phyloP scores from a whole-genome alignment of 2,329 filamentous ascomycete genomes.

The Beauveria caledonica region DNA sequence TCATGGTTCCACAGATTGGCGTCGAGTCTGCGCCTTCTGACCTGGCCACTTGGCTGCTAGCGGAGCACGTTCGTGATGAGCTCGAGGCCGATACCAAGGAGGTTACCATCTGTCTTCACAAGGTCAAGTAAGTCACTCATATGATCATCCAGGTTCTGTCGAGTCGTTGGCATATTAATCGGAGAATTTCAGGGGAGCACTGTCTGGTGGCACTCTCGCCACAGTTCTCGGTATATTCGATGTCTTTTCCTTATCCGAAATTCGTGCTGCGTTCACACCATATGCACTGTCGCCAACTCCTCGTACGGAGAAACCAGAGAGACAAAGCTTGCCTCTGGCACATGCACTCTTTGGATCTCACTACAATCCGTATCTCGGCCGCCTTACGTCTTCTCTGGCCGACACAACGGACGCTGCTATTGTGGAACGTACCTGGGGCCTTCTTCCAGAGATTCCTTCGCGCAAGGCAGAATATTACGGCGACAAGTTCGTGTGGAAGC shows the following conservation, averaged over 20 bases:
- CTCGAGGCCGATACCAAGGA: constrained; percentile 43
- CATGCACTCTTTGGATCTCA: constrained; percentile 43
- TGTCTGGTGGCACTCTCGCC: constrained; percentile 60
- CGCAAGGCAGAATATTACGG: constrained; percentile 46
- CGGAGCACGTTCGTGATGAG: constrained; percentile 40
- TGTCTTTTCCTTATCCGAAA: constrained; percentile 38
- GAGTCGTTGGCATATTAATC: background rate
- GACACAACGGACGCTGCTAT: constrained; percentile 42
- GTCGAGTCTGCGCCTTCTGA: constrained; percentile 57
- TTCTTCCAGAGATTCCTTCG: constrained; percentile 39
- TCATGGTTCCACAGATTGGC: constrained; percentile 54
- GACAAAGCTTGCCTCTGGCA: constrained; percentile 28
- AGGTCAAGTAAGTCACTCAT: constrained; percentile 26
- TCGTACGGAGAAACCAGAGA: constrained; percentile 26
- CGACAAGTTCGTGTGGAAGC: constrained; percentile 49
- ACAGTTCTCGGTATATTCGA: constrained; percentile 57
- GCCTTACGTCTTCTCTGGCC: constrained; percentile 45
- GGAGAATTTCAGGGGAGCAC: constrained; percentile 30
- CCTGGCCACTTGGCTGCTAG: constrained; percentile 46
- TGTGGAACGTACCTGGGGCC: constrained; percentile 56
- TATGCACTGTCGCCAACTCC: constrained; percentile 51
- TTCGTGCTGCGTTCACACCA: constrained; percentile 38
- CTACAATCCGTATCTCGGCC: constrained; percentile 43
- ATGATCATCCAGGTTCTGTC: background rate
- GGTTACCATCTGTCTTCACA: constrained; percentile 43